Percentiles rank a stretch among this genome's conserved stretches.
phyloP scores from a whole-genome alignment of 306 rosid genomes.

The Castanospermum australe region DNA sequence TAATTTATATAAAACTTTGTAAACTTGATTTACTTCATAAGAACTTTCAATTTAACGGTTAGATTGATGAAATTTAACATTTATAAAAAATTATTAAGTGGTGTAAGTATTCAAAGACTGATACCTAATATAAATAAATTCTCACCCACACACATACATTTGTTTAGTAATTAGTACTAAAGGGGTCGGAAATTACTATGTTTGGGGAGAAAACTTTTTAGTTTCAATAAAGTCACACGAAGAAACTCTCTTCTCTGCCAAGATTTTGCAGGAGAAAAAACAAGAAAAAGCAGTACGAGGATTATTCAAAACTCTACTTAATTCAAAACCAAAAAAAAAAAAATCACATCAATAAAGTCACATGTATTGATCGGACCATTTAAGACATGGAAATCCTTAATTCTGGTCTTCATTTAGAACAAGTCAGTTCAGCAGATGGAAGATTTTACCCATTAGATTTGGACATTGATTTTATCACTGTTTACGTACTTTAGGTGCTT shows the following conservation, averaged over 20 bases:
- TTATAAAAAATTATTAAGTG: too few relatives aligned
- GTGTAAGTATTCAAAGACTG: too few relatives aligned
- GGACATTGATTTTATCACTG: too few relatives aligned
- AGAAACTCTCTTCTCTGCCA: not conserved
- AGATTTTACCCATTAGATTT: not conserved
- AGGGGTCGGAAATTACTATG: not conserved
- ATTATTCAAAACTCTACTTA: not conserved
- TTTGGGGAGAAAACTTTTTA: not conserved
- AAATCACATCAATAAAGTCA: too few relatives aligned
- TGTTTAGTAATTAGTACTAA: not conserved
- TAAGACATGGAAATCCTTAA: not conserved
- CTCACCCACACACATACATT: too few relatives aligned
- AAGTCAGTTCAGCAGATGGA: not conserved
- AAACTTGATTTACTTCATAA: too few relatives aligned
- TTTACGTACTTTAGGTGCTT: not conserved
- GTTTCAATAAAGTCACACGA: not conserved
- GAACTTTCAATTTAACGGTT: too few relatives aligned
- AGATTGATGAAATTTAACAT: too few relatives aligned
- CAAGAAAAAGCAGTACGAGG: too few relatives aligned
- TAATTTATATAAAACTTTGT: too few relatives aligned
- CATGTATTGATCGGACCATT: not conserved
- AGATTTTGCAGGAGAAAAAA: not conserved
- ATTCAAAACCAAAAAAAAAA: too few relatives aligned
- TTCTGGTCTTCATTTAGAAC: not conserved
- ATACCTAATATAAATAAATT: too few relatives aligned